Evolutionary conservation across 805 yeast genomes (phyloP), one percentile per base, ranked within the genome.

Genomic region (Cyberlindnera subsufficiens): DNA sequence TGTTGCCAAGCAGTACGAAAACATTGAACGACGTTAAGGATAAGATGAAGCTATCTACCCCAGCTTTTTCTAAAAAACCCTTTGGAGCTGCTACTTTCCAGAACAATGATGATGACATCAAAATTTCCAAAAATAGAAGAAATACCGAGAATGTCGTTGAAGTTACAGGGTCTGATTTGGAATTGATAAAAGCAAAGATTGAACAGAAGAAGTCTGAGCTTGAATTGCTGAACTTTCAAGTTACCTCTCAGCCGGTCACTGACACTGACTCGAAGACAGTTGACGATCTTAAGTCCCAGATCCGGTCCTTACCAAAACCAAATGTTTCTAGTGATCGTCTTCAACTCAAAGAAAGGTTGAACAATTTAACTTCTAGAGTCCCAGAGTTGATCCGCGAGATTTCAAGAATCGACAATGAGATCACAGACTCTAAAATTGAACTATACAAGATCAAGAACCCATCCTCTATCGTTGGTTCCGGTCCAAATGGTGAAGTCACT

Each of bases 401-500:
- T 42, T 67, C 77, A 35, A 59, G 72, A 27, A 73, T 82, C 30
- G 95, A 87, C 51, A 75, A 74, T 22, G 80, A 82, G 32, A 85
- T 91, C 43, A 74, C 85, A 14, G 64, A 68, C 20, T 75, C 83
- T 2, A 86, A 81, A 53, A 69, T 85, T 43, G 85, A 82, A 51
- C 56, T 83, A 14, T 78, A 75, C 59, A 78, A 82, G 53, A 61
- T 74, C 51, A 78, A 77, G 49, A 75, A 85, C 55, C 96, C 96
- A 10, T 74, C 78, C 2, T 72, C 81, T 3, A 72, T 88, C 63
- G 69, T 72, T 22, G 97, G 96, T 5, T 77, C 93, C 6, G 98
- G 97, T 7, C 83, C 88, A 37, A 79, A 83, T 55, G 97, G 97
- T 27, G 78, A 79, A 46, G 76, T 88, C 8, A 90, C 97, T 3